Evolutionary conservation across 495 filamentous ascomycete genomes (phyloP).

Genomic region (Haplographium delicatum): DNA sequence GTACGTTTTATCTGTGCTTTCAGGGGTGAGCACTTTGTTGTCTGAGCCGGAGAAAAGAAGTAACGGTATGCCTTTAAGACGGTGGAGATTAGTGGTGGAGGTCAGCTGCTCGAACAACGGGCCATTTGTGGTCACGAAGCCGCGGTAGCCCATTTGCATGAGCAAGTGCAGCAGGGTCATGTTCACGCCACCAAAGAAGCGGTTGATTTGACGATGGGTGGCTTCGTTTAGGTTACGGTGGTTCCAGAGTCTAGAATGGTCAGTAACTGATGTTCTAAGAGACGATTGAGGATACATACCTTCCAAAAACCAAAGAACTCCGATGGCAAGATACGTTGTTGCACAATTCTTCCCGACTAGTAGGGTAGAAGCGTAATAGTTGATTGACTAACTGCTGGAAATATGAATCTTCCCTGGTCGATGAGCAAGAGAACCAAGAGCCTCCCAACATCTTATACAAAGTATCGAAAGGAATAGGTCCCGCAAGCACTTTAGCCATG

Average conservation of each 20-base stretch:
- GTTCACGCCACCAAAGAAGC: constrained; percentile 58
- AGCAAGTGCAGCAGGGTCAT: constrained; percentile 53
- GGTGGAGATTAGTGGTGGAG: constrained; percentile 41
- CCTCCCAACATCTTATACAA: constrained; percentile 42
- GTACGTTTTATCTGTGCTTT: constrained; percentile 53
- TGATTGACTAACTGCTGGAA: constrained; percentile 52
- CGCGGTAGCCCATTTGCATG: constrained; percentile 50
- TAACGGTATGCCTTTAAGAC: constrained; percentile 52
- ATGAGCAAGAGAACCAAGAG: constrained; percentile 49
- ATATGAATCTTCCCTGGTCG: constrained; percentile 38
- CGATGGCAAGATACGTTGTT: constrained; percentile 58
- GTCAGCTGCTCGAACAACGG: constrained; percentile 40
- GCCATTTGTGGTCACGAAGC: constrained; percentile 46
- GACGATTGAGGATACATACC: constrained; percentile 27
- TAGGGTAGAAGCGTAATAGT: constrained; percentile 55
- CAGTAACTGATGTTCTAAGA: not conserved
- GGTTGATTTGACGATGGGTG: constrained; percentile 56
- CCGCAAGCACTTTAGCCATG: constrained; percentile 47
- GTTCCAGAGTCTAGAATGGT: constrained; percentile 42
- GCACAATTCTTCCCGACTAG: constrained; percentile 51
- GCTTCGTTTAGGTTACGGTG: constrained; percentile 58
- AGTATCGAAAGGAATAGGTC: constrained; percentile 41
- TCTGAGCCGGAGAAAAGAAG: constrained; percentile 52
- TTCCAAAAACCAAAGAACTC: constrained; percentile 54
- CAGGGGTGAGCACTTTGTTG: constrained; percentile 55